Evolutionary conservation across 805 yeast species (phyloP).

Genomic region (Candida ulmi): DNA sequence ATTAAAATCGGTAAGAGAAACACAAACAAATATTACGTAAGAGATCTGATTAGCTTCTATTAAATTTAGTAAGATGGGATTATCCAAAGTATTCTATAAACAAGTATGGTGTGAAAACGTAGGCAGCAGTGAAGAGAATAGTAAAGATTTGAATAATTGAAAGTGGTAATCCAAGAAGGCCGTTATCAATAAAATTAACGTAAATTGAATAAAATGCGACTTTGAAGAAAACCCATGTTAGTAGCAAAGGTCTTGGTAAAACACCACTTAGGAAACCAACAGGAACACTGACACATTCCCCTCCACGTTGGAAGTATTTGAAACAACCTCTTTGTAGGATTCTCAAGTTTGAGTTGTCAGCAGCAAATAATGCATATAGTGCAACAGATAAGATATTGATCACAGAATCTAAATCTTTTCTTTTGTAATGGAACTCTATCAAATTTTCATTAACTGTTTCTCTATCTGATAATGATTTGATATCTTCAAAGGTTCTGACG

Average conservation of each 20-base stretch:
- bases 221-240: slow-evolving; percentile 81
- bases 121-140: slow-evolving; percentile 66
- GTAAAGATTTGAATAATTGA: slow-evolving; percentile 67
- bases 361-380: slow-evolving; percentile 84
- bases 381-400: slow-evolving; percentile 90
- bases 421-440: slow-evolving; percentile 63
- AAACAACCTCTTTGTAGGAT: slow-evolving; percentile 87
- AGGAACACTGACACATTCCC: slow-evolving; percentile 72
- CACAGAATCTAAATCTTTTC: slow-evolving; percentile 78
- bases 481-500: slow-evolving; percentile 50
- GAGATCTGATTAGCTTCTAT: too few relatives aligned
- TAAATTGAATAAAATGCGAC: slow-evolving; percentile 85
- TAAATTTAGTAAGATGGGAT: not conserved
- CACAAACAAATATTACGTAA: too few relatives aligned
- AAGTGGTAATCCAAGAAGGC: slow-evolving; percentile 59
- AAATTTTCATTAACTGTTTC: slow-evolving; percentile 50
- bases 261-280: slow-evolving; percentile 80
- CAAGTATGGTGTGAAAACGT: slow-evolving; percentile 76
- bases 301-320: slow-evolving; percentile 79
- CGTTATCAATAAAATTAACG: slow-evolving; percentile 60
- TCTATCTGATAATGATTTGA: slow-evolving; percentile 54
- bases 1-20: not conserved
- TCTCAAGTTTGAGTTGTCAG: slow-evolving; percentile 58
- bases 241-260: slow-evolving; percentile 63
- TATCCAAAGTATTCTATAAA: slow-evolving; percentile 17